Conservation (phyloP, 208 protist genomes). For the Crithidia expoeki region DNA sequence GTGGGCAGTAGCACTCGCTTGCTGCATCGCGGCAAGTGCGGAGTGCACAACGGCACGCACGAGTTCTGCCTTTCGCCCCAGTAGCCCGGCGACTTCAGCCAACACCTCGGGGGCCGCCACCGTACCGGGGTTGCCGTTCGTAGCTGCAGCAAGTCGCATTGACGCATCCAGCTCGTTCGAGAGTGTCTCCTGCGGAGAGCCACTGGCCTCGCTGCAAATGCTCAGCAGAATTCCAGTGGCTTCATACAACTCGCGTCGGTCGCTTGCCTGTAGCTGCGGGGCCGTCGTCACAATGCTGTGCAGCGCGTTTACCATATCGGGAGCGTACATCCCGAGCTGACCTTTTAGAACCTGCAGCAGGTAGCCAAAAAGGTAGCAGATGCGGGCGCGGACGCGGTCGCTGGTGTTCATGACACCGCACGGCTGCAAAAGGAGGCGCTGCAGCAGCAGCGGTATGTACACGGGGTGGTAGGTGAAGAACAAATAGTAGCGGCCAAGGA, state of each 20-base stretch:
- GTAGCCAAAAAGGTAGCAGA: conserved; percentile 79
- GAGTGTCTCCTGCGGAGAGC: conserved; percentile 1
- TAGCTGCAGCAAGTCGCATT: conserved; percentile 4
- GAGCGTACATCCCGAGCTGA: conserved; percentile 43
- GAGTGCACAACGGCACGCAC: conserved; percentile 28
- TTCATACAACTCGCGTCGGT: conserved; percentile 77
- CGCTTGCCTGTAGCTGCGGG: conserved; percentile 40
- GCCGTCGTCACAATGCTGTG: conserved; percentile 54
- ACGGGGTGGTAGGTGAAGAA: conserved; percentile 71
- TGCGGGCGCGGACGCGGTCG: conserved; percentile 55
- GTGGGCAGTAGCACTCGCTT: conserved; percentile 18
- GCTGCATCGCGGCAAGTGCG: conserved; percentile 18
- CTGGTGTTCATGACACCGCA: conserved; percentile 68
- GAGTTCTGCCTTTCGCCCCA: conserved; percentile 29
- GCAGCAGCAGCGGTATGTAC: conserved; percentile 63
- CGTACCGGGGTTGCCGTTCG: neutral
- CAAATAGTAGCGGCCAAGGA: conserved; percentile 66
- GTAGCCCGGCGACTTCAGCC: conserved; percentile 26
- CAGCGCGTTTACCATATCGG: conserved; percentile 66
- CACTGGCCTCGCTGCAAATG: conserved; percentile 28
- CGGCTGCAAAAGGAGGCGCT: conserved; percentile 68
- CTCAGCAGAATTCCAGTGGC: conserved; percentile 67
- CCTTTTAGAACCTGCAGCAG: conserved; percentile 60
- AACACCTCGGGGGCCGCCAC: conserved; percentile 6
- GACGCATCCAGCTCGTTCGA: conserved; percentile 11